Evolutionary conservation across 139 green algal genomes (phyloP).

Genomic region (Coelastrella sp.): DNA sequence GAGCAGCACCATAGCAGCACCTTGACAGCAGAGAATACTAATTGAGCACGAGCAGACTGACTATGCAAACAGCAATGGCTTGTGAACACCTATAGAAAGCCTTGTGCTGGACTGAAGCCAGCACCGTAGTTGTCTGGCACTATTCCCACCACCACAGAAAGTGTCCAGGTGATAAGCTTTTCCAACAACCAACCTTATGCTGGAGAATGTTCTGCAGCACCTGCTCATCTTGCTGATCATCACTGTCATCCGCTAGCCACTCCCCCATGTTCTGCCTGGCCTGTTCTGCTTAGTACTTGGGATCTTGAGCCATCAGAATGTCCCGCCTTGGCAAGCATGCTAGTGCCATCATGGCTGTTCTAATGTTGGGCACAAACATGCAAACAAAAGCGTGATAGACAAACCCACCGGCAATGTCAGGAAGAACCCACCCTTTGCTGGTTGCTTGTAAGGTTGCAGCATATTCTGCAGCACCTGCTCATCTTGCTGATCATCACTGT

Average conservation of each 20-base stretch:
- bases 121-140: background rate
- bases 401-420: background rate
- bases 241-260: background rate
- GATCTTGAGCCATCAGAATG: background rate
- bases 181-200: background rate
- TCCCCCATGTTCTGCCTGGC: background rate
- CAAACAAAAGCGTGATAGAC: background rate
- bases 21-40: background rate
- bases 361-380: too few relatives aligned
- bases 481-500: background rate
- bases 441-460: background rate
- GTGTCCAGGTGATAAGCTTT: too few relatives aligned
- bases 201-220: background rate
- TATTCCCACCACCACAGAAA: too few relatives aligned
- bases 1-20: background rate
- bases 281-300: background rate
- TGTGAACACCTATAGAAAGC: background rate
- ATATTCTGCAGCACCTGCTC: background rate
- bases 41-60: background rate
- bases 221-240: background rate
- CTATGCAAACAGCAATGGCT: too few relatives aligned
- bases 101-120: background rate
- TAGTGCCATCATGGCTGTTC: too few relatives aligned
- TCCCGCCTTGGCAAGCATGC: background rate
- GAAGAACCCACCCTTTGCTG: background rate